Evolutionary conservation across 805 yeast genomes (phyloP), one percentile per base, ranked within the genome.

Genomic region (Wickerhamomyces queroliae): DNA sequence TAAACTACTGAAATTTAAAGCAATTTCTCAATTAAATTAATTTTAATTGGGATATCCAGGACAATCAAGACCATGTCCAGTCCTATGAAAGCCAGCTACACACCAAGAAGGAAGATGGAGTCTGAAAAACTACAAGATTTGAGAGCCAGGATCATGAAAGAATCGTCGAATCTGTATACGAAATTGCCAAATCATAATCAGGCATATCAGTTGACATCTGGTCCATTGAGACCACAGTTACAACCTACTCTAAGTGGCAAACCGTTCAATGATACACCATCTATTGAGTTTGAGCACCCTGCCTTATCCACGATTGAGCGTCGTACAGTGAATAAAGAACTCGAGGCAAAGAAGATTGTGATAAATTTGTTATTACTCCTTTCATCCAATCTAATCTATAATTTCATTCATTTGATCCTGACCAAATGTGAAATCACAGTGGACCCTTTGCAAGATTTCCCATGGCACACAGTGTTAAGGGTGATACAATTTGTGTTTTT

Each of bases 241-340:
- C n/a, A n/a, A n/a, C n/a, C n/a, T n/a, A n/a, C n/a, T n/a, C n/a
- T 28, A n/a, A n/a, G 15, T 28, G 15, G 18, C 10, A 10, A 8
- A 8, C 32, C 15, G n/a, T 23, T 23, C 26, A 23, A 23, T 9
- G 26, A 23, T 23, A 23, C 9, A 13, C 25, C 34, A 20, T 31
- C 26, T 7, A 22, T 36, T 6, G 33, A 29, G 22, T 36, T 44
- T 43, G 33, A 42, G 12, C 36, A 32, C 9, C 47, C 49, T 11
- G 43, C 43, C 7, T 37, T 62, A 19, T 33, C 43, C 7, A 51
- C 53, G 33, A 48, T 66, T 21, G 59, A 63, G 21, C 44, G 52
- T 10, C 52, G 70, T 38, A 55, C 66, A 13, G 59, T 66, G 7
- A 69, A 67, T 41, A 70, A 67, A 44, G 74, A 70, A 46, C 50